Evolutionary conservation across 176 grass and related monocot genomes (phyloP), one percentile per base, ranked within the genome.

Genomic region (Phoenix dactylifera): DNA sequence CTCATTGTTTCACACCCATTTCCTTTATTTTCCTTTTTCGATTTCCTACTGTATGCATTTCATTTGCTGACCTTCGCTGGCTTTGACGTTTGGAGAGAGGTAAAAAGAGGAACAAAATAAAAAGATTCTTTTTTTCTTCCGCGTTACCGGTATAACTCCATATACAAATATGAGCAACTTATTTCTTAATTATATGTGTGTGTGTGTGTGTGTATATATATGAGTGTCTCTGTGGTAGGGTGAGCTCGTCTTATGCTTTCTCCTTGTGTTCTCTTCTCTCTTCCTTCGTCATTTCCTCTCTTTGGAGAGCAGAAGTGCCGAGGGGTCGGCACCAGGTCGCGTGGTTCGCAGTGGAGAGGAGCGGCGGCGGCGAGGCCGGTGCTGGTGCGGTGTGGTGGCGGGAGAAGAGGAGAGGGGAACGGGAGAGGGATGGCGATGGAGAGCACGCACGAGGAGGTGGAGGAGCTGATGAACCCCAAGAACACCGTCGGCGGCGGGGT

Each of bases 361-460:
- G 57, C 62, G 70, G 60, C 75, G 68, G 62, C 59, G 72, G 63
- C 57, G 72, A 78, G 73, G 51, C 69, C 72, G 55, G 74, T 55
- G 12, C 59, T 59, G 70, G 70, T 71, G 65, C 18, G 49, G 17
- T 77, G 65, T 18, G 52, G 66, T 22, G 60, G 59, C 18, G 72
- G 64, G 6, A 72, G 51, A 77, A 58, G 70, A 67, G 77, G 15
- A 29, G 52, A 56, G 53, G 66, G 44, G 29, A 58, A 69, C 64
- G 68, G 83, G 75, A 60, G 72, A 53, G 80, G 68, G 22, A 62
- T 76, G 10, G 69, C 67, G 39, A 56, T 32, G 63, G 51, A 60
- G 23, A 52, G 3, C 20, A 0, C 49, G 63, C 63, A 52, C 1
- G 78, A 80, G 70, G 32, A 70, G 64, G 76, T 56, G 24, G 58